Evolutionary conservation across 768 basidiomycete species (phyloP), one percentile per base, ranked within the genome.

Genomic region (Mrakia frigida): DNA sequence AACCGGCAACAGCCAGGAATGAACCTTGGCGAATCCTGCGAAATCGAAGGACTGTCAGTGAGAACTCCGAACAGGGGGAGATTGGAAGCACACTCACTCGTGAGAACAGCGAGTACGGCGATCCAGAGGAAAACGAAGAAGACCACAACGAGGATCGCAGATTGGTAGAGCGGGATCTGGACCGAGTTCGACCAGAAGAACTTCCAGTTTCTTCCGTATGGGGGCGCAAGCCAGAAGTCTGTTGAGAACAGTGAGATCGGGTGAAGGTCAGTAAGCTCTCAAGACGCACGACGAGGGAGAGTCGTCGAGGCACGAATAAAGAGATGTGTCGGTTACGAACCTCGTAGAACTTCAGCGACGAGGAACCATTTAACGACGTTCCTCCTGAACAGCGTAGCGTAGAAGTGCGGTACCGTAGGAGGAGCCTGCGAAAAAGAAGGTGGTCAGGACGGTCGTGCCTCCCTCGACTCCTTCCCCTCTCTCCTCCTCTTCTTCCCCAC

Each of bases 311-410:
- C n/a, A n/a, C n/a, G n/a, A n/a, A n/a, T n/a, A n/a, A n/a, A n/a
- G n/a, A n/a, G n/a, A n/a, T n/a, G n/a, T n/a, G n/a, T n/a, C n/a
- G n/a, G n/a, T n/a, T n/a, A n/a, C n/a, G n/a, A n/a, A 68, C 65
- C 65, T 28, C 94, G 89, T 70, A 97, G 86, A 59, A 97, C 84
- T 84, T 95, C 94, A 0, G 94, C 92, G 35, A 92, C 90, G 74
- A 97, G 86, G 90, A 97, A 95, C 94, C 94, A 97, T 18, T 94
- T 85, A 7, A 98, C 94, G 74, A 97, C 86, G 84, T 93, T 95
- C 76, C 94, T 85, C 70, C 94, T 88, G 87, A 95, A 91, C 46
- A 98, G 86, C 2, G 94, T 96, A 83, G 84, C 89, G 81, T 94
- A 84, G 87, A 97, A 97, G 84, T 91, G 91, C 56, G 93, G 94